Conservation (phyloP, 2,329 filamentous ascomycete genomes). For the Fusarium compactum region DNA sequence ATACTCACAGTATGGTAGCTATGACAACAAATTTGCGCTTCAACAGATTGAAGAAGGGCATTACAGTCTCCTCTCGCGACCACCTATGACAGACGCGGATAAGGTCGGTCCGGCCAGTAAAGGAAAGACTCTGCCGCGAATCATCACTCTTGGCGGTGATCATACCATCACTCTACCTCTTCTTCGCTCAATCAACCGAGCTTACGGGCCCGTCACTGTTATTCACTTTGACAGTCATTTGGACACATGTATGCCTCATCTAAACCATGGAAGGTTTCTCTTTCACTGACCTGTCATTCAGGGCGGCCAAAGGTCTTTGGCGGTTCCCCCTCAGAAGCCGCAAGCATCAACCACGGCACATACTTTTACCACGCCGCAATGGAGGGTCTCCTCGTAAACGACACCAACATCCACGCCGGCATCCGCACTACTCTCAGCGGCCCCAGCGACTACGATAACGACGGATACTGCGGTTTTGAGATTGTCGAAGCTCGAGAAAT, state of each 20-base stretch:
- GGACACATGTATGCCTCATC: slow-evolving; percentile 76
- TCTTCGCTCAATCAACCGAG: slow-evolving; percentile 69
- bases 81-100: slow-evolving; percentile 75
- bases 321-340: slow-evolving; percentile 79
- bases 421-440: slow-evolving; percentile 84
- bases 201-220: slow-evolving; percentile 70
- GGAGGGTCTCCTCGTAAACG: slow-evolving; percentile 83
- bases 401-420: slow-evolving; percentile 88
- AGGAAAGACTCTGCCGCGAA: slow-evolving; percentile 80
- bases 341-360: slow-evolving; percentile 86
- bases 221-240: slow-evolving; percentile 74
- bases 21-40: slow-evolving; percentile 85
- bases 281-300: slow-evolving; percentile 28
- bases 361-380: slow-evolving; percentile 88
- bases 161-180: slow-evolving; percentile 72
- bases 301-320: slow-evolving; percentile 91
- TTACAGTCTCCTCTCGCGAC: slow-evolving; percentile 77
- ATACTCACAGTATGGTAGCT: too few species aligned
- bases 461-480: slow-evolving; percentile 81
- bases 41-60: slow-evolving; percentile 89
- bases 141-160: slow-evolving; percentile 81
- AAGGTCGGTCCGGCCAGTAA: slow-evolving; percentile 76
- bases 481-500: slow-evolving; percentile 76
- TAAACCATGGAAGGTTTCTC: too few species aligned
- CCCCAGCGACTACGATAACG: slow-evolving; percentile 76